Percentiles rank a stretch among this genome's conserved stretches.
Evolutionary conservation across 2,329 filamentous ascomycete genomes (phyloP).

Genomic region (Aspergillus fijiensis): DNA sequence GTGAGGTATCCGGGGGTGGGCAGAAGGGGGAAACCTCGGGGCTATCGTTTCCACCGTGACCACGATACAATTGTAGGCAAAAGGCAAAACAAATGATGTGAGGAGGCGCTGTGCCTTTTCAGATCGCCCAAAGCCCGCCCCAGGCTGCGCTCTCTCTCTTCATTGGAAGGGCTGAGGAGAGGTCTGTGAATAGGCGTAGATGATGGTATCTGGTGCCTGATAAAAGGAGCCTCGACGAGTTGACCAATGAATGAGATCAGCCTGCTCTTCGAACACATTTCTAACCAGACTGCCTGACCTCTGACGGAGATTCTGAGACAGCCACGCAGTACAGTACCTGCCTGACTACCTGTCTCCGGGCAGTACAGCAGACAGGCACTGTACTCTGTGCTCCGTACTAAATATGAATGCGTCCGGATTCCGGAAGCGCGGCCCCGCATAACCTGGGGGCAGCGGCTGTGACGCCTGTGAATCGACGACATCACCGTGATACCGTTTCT

Average conservation of each 20-base stretch:
- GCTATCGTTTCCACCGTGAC: background rate
- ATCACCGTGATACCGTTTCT: slow-evolving; percentile 19
- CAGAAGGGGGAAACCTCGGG: background rate
- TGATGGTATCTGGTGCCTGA: background rate
- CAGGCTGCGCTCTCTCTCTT: background rate
- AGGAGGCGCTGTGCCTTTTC: background rate
- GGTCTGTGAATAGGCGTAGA: background rate
- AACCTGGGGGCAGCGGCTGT: slow-evolving; percentile 20
- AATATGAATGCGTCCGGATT: slow-evolving; percentile 14
- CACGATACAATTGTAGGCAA: background rate
- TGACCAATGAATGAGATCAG: background rate
- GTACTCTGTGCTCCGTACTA: background rate
- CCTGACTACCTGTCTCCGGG: background rate
- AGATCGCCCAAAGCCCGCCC: background rate
- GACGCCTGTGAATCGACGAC: slow-evolving; percentile 20
- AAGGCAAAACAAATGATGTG: background rate
- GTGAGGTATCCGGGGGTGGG: background rate
- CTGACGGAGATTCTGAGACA: background rate
- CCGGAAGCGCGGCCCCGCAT: slow-evolving; percentile 25
- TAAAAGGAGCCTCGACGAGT: background rate
- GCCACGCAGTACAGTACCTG: background rate
- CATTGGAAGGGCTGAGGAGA: background rate
- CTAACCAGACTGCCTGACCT: background rate
- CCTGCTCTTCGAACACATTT: background rate
- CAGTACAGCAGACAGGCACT: slow-evolving; percentile 1